Evolutionary conservation across 73 alveolate species (phyloP).

Genomic region (Paramecium caudatum): DNA sequence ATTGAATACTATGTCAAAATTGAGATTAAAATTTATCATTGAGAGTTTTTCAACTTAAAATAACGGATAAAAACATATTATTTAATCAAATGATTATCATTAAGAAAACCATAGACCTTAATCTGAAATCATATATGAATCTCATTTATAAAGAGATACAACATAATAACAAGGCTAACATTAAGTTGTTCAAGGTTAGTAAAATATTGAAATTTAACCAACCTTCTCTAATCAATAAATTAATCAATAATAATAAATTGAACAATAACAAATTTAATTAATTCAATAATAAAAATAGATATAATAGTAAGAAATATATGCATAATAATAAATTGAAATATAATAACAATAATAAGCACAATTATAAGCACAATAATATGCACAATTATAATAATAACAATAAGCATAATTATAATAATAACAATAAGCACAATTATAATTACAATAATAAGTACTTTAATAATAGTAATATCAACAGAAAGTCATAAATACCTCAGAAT

Average conservation of each 20-base stretch:
- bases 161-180: no score
- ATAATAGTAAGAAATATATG: neutral
- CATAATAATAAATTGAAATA: neutral
- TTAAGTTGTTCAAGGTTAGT: neutral
- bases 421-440: no score
- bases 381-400: neutral
- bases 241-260: no score
- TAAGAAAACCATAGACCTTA: no score
- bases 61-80: no score
- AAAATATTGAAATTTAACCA: neutral
- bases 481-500: no score
- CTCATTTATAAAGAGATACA: no score
- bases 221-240: neutral
- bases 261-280: neutral
- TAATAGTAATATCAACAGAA: neutral
- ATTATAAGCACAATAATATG: neutral
- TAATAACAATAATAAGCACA: neutral
- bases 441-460: no score
- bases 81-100: no score
- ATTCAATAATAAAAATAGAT: neutral
- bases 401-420: neutral
- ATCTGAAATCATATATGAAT: no score
- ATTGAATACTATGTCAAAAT: neutral
- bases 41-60: no score
- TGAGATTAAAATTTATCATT: neutral